These are phyloP conservation scores for Primulina huaijiensis DNA, from an alignment of 257 asterid genomes.

Conservation along the genomic window DNA sequence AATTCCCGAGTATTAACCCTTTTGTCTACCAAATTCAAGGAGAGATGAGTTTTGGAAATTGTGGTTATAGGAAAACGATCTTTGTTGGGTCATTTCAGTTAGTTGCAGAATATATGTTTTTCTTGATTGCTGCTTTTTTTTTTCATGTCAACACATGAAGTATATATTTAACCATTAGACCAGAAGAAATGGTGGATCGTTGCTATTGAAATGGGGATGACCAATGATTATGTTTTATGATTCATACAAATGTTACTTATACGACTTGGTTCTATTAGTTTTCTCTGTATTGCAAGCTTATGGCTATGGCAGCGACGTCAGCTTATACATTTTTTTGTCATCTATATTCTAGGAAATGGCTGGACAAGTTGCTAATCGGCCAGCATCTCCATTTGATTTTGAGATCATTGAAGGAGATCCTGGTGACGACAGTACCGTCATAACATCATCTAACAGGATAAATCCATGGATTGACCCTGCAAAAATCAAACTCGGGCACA, in stretches of 20 bases:
- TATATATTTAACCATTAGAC: background rate
- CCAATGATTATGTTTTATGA: background rate
- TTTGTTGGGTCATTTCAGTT: background rate
- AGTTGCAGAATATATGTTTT: background rate
- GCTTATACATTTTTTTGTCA: constrained; percentile 3
- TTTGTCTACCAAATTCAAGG: background rate
- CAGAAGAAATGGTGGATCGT: background rate
- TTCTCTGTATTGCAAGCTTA: background rate
- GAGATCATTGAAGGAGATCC: constrained; percentile 69
- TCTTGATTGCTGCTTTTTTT: background rate
- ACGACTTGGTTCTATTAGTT: background rate
- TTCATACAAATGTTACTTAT: background rate
- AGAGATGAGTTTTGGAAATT: background rate
- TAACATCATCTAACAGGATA: constrained; percentile 40
- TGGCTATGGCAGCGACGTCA: constrained; percentile 6
- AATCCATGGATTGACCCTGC: constrained; percentile 67
- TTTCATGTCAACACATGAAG: background rate
- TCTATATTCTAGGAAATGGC: constrained; percentile 47
- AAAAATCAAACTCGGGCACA: constrained; percentile 71
- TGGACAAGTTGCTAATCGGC: constrained; percentile 48
- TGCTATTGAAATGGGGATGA: background rate
- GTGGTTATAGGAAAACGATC: background rate
- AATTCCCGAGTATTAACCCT: background rate
- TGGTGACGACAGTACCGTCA: constrained; percentile 37
- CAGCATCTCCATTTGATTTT: constrained; percentile 53